These are phyloP conservation scores for Emergomyces orientalis DNA, from an alignment of 2,329 filamentous ascomycete genomes.

Conservation along the genomic window DNA sequence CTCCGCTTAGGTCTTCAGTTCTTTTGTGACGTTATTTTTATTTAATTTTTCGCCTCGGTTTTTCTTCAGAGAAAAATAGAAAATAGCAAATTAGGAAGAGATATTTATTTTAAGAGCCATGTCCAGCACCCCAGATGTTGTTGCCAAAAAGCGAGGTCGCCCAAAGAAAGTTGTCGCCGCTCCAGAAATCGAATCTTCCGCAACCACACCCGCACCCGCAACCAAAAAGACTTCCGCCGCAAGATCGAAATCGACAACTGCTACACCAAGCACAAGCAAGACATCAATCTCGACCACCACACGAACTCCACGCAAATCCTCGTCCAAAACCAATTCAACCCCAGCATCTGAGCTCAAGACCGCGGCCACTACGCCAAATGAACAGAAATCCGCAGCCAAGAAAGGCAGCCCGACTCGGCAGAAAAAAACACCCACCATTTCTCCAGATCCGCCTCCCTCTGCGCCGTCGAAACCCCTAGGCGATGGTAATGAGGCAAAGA, in stretches of 20 bases:
- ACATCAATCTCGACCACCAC: background rate
- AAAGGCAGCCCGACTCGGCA: background rate
- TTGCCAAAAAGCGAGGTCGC: slow-evolving; percentile 7
- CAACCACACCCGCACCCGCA: too few relatives aligned
- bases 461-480: background rate
- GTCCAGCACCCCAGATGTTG: background rate
- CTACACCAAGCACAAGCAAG: background rate
- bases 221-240: background rate
- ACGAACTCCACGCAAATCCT: background rate
- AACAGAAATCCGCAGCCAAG: background rate
- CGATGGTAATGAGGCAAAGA: background rate
- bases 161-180: slow-evolving; percentile 7
- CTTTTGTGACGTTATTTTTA: background rate
- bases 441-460: background rate
- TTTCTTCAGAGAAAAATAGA: background rate
- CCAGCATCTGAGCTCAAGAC: background rate
- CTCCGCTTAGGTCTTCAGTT: too few relatives aligned
- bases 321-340: background rate
- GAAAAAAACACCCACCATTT: background rate
- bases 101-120: background rate
- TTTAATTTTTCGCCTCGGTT: background rate
- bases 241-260: background rate
- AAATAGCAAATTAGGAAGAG: background rate
- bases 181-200: background rate
- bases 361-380: background rate